Conservation (phyloP, 2,329 filamentous ascomycete genomes). For the Penicillium vulpinum region DNA sequence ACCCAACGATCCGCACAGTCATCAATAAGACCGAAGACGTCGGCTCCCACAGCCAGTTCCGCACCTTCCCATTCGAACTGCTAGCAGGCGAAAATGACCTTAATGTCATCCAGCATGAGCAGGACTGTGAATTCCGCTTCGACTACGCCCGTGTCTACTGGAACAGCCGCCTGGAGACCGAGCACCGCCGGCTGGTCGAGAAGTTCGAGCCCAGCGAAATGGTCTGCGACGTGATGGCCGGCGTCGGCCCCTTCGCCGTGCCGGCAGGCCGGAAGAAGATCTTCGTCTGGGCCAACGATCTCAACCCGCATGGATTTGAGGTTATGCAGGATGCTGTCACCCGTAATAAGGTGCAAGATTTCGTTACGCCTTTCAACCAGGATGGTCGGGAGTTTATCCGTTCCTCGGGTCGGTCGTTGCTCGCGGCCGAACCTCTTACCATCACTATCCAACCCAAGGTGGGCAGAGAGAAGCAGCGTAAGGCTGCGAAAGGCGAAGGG, state of each 20-base stretch:
- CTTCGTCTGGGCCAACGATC: conserved; percentile 95
- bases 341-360: conserved; percentile 76
- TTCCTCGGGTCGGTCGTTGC: conserved; percentile 61
- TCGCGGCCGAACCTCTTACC: conserved; percentile 49
- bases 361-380: conserved; percentile 75
- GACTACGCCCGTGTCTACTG: conserved; percentile 98
- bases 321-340: conserved; percentile 69
- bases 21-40: conserved; percentile 96
- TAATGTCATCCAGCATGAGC: conserved; percentile 79
- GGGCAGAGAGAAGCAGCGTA: conserved; percentile 24
- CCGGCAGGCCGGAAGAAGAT: conserved; percentile 86
- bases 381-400: conserved; percentile 83
- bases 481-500: conserved; percentile 32
- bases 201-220: conserved; percentile 81
- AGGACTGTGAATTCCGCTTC: conserved; percentile 83
- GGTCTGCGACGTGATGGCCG: conserved; percentile 95
- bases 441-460: conserved; percentile 53
- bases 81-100: conserved; percentile 79
- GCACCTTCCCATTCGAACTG: conserved; percentile 91
- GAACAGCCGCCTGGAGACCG: conserved; percentile 88
- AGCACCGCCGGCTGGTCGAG: conserved; percentile 77
- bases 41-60: conserved; percentile 78
- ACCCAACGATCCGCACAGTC: conserved; percentile 75
- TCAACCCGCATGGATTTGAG: conserved; percentile 84
- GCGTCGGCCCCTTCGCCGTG: conserved; percentile 91